Percentiles rank a stretch among this genome's conserved stretches.
Conservation (phyloP, 148 eudicot species). For the Camellia lanceoleosa region DNA sequence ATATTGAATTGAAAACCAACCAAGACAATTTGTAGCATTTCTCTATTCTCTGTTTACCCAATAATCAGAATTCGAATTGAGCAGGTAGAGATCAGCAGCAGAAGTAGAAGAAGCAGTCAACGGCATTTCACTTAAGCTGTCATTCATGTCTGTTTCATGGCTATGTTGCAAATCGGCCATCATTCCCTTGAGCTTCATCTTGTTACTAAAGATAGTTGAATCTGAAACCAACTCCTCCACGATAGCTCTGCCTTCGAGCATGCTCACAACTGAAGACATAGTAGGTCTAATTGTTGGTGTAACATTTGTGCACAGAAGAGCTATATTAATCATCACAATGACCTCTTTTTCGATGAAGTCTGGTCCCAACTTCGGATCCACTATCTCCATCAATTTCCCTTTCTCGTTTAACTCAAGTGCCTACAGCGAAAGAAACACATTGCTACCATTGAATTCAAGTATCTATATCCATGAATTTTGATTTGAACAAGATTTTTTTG, state of each 20-base stretch:
- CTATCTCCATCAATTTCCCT: conserved; percentile 26
- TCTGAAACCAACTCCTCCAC: background rate
- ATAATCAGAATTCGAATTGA: conserved; percentile 6
- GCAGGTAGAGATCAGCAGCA: conserved; percentile 18
- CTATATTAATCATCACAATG: conserved; percentile 13
- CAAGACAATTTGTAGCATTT: background rate
- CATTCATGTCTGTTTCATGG: background rate
- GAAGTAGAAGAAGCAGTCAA: conserved; percentile 17
- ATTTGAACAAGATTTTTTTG: too few relatives aligned
- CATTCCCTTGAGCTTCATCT: background rate
- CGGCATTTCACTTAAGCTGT: background rate
- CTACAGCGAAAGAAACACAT: conserved; percentile 2
- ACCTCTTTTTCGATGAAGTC: conserved; percentile 19
- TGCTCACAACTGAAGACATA: conserved; percentile 31
- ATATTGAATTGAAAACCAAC: background rate
- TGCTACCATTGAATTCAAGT: background rate
- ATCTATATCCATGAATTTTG: too few relatives aligned
- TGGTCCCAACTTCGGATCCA: conserved; percentile 25
- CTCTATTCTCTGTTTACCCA: background rate
- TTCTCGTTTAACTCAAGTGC: conserved; percentile 18
- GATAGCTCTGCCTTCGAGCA: conserved; percentile 20
- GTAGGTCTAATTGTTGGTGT: conserved; percentile 21
- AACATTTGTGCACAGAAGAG: conserved; percentile 23
- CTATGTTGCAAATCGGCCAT: background rate
- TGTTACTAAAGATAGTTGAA: background rate